Evolutionary conservation across 2,329 filamentous ascomycete species (phyloP), one percentile per base, ranked within the genome.

Genomic region (Xylaria polymorpha): DNA sequence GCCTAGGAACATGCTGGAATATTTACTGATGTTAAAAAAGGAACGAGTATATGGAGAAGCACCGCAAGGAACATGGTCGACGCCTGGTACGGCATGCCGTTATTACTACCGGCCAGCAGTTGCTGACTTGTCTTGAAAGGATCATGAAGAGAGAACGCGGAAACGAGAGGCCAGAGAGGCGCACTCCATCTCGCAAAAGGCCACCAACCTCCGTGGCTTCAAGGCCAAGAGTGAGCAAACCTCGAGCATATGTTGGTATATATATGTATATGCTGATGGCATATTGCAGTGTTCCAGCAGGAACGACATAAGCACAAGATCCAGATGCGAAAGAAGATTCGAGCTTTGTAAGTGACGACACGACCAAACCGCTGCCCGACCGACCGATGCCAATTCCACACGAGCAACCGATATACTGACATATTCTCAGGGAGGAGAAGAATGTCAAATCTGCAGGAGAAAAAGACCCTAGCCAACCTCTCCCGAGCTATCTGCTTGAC

Each of bases 281-380:
- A 18, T 51, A 35, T 43, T 37, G 37, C 46, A 70, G 68, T 69
- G 67, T 69, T 71, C 63, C 63, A 66, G 81, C 91, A 98, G 88
- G 94, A 94, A 86, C 90, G 96, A 32, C 93, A 94, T 85, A 92
- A 94, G 81, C 94, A 99, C 86, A 99, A 99, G 91, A 97, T 97
- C 80, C 94, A 97, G 87, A 94, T 97, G 92, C 92, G 92, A 83
- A 97, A 97, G 87, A 86, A 90, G 78, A 97, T 99, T 88, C 93
- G 92, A 83, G 92, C 93, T 53, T 93, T 97, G 85, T 70, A 61
- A 14, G 68, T 66, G 12, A 18, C 6, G 29, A 32, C 1, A 25
- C 43, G 32, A 61, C 15, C 46, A 14, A 29, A 22, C 29, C 41
- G 25, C 51, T 6, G 4, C 15, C 39, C n/a, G 39, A 39, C 9